phyloP scores from a whole-genome alignment of 305 asterid genomes.

The Vinca major region DNA sequence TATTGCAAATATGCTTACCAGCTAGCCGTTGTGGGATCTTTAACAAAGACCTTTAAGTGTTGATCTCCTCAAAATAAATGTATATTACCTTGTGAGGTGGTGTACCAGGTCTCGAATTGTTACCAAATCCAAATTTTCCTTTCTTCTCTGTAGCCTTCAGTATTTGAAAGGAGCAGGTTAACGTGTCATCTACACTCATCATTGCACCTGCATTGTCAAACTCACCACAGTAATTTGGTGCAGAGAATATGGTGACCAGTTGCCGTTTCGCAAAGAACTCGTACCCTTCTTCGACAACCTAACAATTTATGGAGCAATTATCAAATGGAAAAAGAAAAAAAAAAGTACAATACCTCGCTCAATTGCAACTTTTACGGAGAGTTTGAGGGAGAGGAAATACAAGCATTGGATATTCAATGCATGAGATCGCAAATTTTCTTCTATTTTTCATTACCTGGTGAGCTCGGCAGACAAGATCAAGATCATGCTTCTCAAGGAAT shows the following conservation, averaged over 20 bases:
- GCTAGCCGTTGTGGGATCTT: too few species aligned
- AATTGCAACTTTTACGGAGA: too few species aligned
- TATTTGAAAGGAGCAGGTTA: constrained; percentile 27
- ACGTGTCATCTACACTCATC: constrained; percentile 27
- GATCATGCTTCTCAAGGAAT: constrained; percentile 24
- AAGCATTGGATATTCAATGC: not conserved
- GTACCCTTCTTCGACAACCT: constrained; percentile 28
- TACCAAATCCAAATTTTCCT: constrained; percentile 21
- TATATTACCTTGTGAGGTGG: constrained; percentile 23
- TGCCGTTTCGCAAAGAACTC: constrained; percentile 24
- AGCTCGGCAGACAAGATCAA: constrained; percentile 25
- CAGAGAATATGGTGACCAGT: constrained; percentile 25
- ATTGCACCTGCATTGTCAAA: constrained; percentile 28
- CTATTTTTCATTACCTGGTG: constrained; percentile 19
- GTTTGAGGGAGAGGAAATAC: not conserved
- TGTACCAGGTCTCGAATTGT: constrained; percentile 20
- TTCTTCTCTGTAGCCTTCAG: constrained; percentile 25
- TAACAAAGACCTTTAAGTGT: too few species aligned
- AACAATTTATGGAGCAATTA: not conserved
- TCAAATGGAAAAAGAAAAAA: constrained; percentile 1
- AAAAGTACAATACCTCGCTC: not conserved
- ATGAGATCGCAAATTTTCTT: not conserved
- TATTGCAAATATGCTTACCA: too few species aligned
- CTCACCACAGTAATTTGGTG: constrained; percentile 28
- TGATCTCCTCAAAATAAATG: not conserved